Base-by-base conservation (phyloP, 2,329 filamentous ascomycete species). In the Xylaria sp. region DNA sequence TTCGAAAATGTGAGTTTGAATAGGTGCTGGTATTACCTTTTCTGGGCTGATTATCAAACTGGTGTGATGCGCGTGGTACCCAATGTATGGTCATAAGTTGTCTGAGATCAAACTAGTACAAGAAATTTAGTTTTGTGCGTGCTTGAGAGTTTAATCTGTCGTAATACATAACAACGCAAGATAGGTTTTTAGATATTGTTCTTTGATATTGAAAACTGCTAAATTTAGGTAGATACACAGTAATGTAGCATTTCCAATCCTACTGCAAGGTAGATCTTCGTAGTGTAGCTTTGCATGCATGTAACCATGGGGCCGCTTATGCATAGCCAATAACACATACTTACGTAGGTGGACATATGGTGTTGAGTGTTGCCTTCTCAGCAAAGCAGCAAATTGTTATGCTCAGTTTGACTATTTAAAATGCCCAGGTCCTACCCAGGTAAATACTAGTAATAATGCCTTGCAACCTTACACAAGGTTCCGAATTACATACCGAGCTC, bases 231-330 rank as follows among this genome's bases (percentile, higher is more conserved):
- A n/a, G 15, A 1, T 12, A 28, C 23, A 28, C 8, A 5, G 28
- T 15, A 3, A 12, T 31, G 8, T 28, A 18, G 6, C 23, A 12
- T 43, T 25, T 46, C 20, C 9, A 41, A 31, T 58, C 23, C 8
- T 28, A 43, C 12, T 25, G 18, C 15, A 18, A n/a, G 12, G 13
- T 15, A 5, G 15, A 28, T 12, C 8, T 41, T 10, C 18, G 5
- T 13, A 23, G 15, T 5, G 8, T 28, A 57, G 20, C 39, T 57
- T 20, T 41, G 36, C 23, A 57, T 57, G 36, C 55, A 43, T 57
- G 54, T 18, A 56, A 56, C 52, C 20, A 15, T 57, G 55, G 55
- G 55, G 55, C 18, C 36, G 36, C 13, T 28, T 9, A 18, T 57
- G 33, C 33, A 41, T 43, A 43, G 20, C 39, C 36, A 20, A 48